Evolutionary conservation across 441 rosid species (phyloP), one percentile per base, ranked within the genome.

Genomic region (Arabidopsis lyrata): DNA sequence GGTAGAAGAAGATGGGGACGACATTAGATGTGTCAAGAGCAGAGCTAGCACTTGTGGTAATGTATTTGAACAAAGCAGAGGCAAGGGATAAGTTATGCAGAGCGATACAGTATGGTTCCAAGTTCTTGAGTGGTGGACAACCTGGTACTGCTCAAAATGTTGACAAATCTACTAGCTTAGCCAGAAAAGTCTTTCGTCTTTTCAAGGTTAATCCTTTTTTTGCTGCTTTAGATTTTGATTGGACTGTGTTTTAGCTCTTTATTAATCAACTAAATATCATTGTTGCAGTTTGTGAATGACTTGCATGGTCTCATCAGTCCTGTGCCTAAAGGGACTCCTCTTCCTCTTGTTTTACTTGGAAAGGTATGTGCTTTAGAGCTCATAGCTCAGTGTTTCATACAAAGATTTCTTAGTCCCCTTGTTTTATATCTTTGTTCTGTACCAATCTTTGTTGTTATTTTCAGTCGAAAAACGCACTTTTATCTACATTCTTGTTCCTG

Each of bases 11-110:
- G 31, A 29, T 90, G 96, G 67, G 66, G 98, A 89, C 86, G 73
- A 80, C 97, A 1, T 80, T 93, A 76, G 97, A 93, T 77, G 91
- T 80, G 15, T 81, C 98, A 16, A 93, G 99, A 87, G 94, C 97
- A 0, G 99, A 93, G 77, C 96, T 95, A 75, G 97, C 82, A 44
- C 92, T 91, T 66, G 57, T 90, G 39, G 91, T 93, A 72, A 71
- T 93, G 59, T 96, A 90, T 82, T 85, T 96, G 89, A 91, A 89
- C 74, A 93, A 93, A 83, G 97, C 97, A 68, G 99, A 93, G 77
- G 97, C 99, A 73, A 87, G 97, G 80, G 99, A 96, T 82, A 96
- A 96, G 94, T 88, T 96, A 72, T 96, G 97, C 80, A 83, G 97
- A 84, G 97, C 98, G 68, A 96, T 96, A 79, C 98, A 93, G 59